Conservation (phyloP, 306 rosid species). For the Vicia villosa region DNA sequence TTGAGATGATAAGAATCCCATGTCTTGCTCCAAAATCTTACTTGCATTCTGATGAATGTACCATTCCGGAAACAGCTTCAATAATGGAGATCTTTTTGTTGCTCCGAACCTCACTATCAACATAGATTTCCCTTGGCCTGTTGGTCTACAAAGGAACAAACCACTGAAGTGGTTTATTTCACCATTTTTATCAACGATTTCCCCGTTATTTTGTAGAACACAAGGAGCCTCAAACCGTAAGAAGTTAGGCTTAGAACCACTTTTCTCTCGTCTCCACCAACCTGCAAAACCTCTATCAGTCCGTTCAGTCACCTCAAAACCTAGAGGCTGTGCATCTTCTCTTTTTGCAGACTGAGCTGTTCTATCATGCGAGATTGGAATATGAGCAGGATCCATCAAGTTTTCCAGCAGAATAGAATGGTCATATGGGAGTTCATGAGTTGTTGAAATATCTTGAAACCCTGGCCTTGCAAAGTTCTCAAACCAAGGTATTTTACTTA, state of each 20-base stretch:
- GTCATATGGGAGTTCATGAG: conserved; percentile 95
- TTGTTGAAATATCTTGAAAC: conserved; percentile 74
- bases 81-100: conserved; percentile 58
- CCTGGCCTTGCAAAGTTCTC: conserved; percentile 89
- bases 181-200: conserved; percentile 60
- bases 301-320: conserved; percentile 77
- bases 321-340: conserved; percentile 82
- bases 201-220: conserved; percentile 85
- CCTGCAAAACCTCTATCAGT: conserved; percentile 92
- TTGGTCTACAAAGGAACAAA: conserved; percentile 88
- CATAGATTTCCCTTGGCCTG: conserved; percentile 96
- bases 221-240: conserved; percentile 86
- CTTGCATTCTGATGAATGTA: conserved; percentile 92
- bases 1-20: conserved; percentile 96
- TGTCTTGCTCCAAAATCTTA: conserved; percentile 96
- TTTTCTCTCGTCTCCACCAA: conserved; percentile 76
- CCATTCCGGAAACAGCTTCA: conserved; percentile 79
- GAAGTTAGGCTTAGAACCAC: conserved; percentile 52
- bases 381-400: conserved; percentile 96
- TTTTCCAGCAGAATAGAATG: conserved; percentile 93
- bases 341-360: conserved; percentile 81
- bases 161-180: conserved; percentile 70
- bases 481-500: conserved; percentile 76
- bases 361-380: conserved; percentile 95
- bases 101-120: conserved; percentile 87